Evolutionary conservation across 2,329 filamentous ascomycete species (phyloP).

Genomic region (Clonostachys sp.): DNA sequence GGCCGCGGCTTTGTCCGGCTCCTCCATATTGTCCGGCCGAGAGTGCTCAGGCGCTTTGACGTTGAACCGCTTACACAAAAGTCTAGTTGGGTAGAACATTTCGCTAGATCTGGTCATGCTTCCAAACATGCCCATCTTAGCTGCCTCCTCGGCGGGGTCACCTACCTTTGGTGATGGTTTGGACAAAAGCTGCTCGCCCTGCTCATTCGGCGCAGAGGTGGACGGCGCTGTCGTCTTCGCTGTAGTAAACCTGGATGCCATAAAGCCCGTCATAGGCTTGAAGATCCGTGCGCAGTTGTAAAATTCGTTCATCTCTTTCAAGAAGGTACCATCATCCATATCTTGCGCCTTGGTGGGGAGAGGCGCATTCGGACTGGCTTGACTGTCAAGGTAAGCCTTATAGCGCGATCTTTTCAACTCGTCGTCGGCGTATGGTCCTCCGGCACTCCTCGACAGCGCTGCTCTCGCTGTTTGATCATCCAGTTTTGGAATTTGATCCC

Average conservation of each 20-base stretch:
- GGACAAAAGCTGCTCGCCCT: slow-evolving; percentile 15
- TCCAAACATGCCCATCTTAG: slow-evolving; percentile 89
- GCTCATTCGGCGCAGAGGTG: slow-evolving; percentile 9
- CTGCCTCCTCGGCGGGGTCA: slow-evolving; percentile 81
- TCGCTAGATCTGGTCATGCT: slow-evolving; percentile 70
- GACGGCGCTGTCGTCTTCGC: slow-evolving; percentile 37
- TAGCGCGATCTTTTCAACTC: slow-evolving; percentile 77
- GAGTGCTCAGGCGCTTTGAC: slow-evolving; percentile 73
- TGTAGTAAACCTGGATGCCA: slow-evolving; percentile 90
- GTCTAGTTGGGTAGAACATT: slow-evolving; percentile 73
- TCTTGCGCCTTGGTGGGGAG: slow-evolving; percentile 40
- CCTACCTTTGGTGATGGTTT: slow-evolving; percentile 23
- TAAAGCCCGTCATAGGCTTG: slow-evolving; percentile 84
- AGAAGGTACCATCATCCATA: slow-evolving; percentile 66
- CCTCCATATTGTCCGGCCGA: slow-evolving; percentile 35
- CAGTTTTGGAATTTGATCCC: slow-evolving; percentile 56
- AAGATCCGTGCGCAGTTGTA: slow-evolving; percentile 65
- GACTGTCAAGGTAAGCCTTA: slow-evolving; percentile 72
- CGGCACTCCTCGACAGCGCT: slow-evolving; percentile 59
- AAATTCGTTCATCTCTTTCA: slow-evolving; percentile 76
- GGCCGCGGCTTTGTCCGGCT: slow-evolving; percentile 4
- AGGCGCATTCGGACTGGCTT: slow-evolving; percentile 37
- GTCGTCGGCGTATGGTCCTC: slow-evolving; percentile 79
- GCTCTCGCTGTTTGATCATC: slow-evolving; percentile 64
- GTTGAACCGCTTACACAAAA: slow-evolving; percentile 94